Base-by-base conservation (phyloP, 225 moss, liverwort and hornwort species). In the Bryoerythrophyllum caledonicum region DNA sequence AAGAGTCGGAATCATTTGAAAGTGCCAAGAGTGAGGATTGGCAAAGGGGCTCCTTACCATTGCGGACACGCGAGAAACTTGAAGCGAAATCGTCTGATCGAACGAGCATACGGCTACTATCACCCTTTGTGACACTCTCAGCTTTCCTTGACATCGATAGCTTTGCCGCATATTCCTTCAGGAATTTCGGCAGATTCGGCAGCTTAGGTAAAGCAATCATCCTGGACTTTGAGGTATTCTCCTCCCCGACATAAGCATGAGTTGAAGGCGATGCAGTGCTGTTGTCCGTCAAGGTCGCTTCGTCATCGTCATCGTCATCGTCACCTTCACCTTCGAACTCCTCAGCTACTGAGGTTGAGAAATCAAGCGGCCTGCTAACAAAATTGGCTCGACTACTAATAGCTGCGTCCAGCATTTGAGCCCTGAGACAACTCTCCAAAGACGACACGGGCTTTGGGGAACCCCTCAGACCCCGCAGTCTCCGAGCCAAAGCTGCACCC, bases 401-500 rank as follows among this genome's bases (percentile, higher is more conserved):
- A 61, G 60, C 27, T 74, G 70, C 61, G 74, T 84, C 84, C 21
- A 67, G 77, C 70, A 92, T 80, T 78, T 97, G 97, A 21, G 97
- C 97, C 79, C 89, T 82, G 24, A 97, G 89, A 67, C 94, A 94
- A 70, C 94, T 94, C 81, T 97, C 97, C 75, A 97, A 74, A 5
- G 94, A 94, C 15, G 97, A 93, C 21, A 97, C 86, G 15, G 90
- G 87, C 74, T 91, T 89, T 5, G 94, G 92, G 40, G 92, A 97
- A 55, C 87, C 94, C 59, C 92, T 74, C 73, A 97, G 65, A 49
- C 82, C 80, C 32, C 85, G 74, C 23, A 82, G 35, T 62, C 78
- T 75, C 74, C 75, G 78, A 75, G 88, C 78, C 63, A 85, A 54
- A 51, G 85, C 80, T 70, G 78, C 76, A 11, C 87, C 85, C 73